Evolutionary conservation across 179 eudicot species (phyloP).

Genomic region (Carnegiea gigantea): DNA sequence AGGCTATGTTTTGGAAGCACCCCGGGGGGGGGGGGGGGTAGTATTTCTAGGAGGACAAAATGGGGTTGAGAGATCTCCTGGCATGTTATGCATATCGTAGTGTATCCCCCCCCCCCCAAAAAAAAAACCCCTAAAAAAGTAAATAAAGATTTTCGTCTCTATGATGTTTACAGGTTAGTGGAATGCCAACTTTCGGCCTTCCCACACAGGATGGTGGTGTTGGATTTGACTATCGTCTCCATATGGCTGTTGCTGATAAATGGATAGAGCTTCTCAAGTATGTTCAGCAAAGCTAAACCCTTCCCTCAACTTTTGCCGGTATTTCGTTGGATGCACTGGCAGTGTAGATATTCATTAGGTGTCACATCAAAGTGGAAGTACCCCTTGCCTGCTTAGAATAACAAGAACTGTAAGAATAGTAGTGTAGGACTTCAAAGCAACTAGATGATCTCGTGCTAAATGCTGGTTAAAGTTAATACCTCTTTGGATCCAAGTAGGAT

Average conservation of each 20-base stretch:
- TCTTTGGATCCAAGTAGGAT: too few species aligned
- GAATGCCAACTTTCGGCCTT: slow-evolving; percentile 93
- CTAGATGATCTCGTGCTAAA: background rate
- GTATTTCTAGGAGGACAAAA: background rate
- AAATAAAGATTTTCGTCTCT: background rate
- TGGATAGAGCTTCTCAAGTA: slow-evolving; percentile 98
- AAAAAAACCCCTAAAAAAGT: background rate
- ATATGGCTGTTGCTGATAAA: slow-evolving; percentile 97
- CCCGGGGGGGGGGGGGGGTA: background rate
- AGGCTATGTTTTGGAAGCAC: background rate
- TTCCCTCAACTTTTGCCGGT: background rate
- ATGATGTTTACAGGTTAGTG: slow-evolving; percentile 72
- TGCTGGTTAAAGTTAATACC: too few species aligned
- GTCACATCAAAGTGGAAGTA: background rate
- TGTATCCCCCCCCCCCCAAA: background rate
- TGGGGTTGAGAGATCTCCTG: background rate
- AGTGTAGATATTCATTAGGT: slow-evolving; percentile 1
- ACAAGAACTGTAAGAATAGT: background rate
- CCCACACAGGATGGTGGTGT: slow-evolving; percentile 92
- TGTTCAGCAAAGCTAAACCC: slow-evolving; percentile 19
- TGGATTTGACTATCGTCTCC: slow-evolving; percentile 95
- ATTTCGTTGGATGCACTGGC: background rate
- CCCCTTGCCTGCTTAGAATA: background rate
- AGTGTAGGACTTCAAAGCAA: background rate
- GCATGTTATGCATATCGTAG: background rate